These are phyloP conservation scores for Penicillium glabrum DNA, from an alignment of 2,329 filamentous ascomycete species.

Conservation along the genomic window DNA sequence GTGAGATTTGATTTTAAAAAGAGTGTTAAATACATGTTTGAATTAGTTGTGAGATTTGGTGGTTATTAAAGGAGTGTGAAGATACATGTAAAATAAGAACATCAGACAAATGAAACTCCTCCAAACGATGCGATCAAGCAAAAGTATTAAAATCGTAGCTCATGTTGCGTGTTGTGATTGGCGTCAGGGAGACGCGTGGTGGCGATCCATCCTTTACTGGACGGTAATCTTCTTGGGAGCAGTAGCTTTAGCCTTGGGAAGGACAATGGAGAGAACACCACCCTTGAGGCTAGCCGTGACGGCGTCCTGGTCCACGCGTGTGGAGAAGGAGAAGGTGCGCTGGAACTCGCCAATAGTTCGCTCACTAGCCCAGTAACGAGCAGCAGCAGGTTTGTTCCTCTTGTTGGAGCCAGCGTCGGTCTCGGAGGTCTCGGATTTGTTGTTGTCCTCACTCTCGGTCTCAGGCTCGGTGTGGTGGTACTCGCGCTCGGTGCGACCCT, in stretches of 20 bases:
- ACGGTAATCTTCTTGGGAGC: conserved; percentile 56
- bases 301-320: conserved; percentile 58
- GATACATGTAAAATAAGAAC: background rate
- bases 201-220: conserved; percentile 43
- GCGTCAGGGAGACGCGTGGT: background rate
- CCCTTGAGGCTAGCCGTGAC: conserved; percentile 63
- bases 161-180: background rate
- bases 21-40: background rate
- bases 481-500: conserved; percentile 43
- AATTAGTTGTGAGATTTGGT: background rate
- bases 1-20: background rate
- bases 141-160: conserved; percentile 4
- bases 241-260: conserved; percentile 56
- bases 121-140: background rate
- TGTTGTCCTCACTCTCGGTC: conserved; percentile 47
- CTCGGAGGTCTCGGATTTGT: conserved; percentile 14
- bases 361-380: conserved; percentile 61
- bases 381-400: conserved; percentile 22
- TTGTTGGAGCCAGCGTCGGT: conserved; percentile 8
- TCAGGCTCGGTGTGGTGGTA: conserved; percentile 39
- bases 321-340: conserved; percentile 60
- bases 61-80: background rate
- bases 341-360: conserved; percentile 61
- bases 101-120: background rate
- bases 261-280: conserved; percentile 57